Evolutionary conservation across 192 early-diverging fungal species (phyloP).

Genomic region (Podila minutissima): DNA sequence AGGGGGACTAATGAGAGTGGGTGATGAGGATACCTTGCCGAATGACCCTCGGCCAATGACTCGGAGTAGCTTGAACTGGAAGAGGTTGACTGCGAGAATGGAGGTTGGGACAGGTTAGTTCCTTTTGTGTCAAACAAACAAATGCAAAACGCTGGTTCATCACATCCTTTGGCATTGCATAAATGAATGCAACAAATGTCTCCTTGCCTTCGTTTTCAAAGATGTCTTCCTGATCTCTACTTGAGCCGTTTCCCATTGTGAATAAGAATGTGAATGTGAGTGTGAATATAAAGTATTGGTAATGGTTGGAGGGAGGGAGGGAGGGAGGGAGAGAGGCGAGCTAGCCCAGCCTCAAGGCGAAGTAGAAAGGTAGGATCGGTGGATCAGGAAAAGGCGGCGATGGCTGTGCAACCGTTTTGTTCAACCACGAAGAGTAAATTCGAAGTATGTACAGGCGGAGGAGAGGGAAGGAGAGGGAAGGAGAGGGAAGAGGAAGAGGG

Average conservation of each 20-base stretch:
- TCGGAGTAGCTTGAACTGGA: conserved; percentile 83
- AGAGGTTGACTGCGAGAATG: conserved; percentile 68
- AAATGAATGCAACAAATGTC: not conserved
- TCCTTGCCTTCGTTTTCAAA: conserved; percentile 51
- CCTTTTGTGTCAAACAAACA: not conserved
- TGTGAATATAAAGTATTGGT: conserved; percentile 1
- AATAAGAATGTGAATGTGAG: not conserved
- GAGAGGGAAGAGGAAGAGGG: conserved; percentile 6
- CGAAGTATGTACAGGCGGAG: not conserved
- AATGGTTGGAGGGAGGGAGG: conserved; percentile 4
- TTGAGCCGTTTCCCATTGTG: conserved; percentile 40
- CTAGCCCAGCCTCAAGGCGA: not conserved
- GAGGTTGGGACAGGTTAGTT: conserved; percentile 6
- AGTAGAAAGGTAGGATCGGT: too few relatives aligned
- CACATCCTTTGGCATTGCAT: too few relatives aligned
- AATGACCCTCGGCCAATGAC: conserved; percentile 88
- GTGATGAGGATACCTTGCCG: conserved; percentile 73
- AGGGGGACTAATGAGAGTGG: not conserved
- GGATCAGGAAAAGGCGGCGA: too few relatives aligned
- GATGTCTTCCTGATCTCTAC: conserved; percentile 46
- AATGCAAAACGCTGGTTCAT: not conserved
- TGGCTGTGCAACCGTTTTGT: too few relatives aligned
- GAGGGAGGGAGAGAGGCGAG: not conserved
- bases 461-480: not conserved
- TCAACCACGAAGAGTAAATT: too few relatives aligned